These are phyloP conservation scores for Oxytropis ochrocephala DNA, from an alignment of 306 rosid genomes.

Conservation along the genomic window DNA sequence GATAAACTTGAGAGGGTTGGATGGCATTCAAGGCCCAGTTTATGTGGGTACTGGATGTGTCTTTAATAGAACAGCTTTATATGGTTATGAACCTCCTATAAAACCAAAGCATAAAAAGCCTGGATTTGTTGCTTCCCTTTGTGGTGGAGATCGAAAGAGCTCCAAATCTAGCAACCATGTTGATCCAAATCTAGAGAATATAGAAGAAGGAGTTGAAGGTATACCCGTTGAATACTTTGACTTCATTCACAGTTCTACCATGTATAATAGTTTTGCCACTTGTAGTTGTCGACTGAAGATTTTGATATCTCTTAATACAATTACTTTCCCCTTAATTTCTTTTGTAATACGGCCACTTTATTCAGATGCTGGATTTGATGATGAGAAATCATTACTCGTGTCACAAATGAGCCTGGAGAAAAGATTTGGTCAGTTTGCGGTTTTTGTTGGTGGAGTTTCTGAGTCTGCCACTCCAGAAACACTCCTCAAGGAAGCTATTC, in stretches of 20 bases:
- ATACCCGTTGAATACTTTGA: background rate
- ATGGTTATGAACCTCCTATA: conserved; percentile 92
- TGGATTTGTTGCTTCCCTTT: conserved; percentile 62
- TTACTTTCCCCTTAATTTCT: background rate
- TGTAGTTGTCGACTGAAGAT: background rate
- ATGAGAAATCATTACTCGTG: conserved; percentile 85
- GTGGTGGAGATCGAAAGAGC: conserved; percentile 62
- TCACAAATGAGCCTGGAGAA: conserved; percentile 97
- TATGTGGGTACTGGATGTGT: conserved; percentile 99
- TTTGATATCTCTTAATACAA: conserved; percentile 6
- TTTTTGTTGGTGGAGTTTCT: conserved; percentile 97
- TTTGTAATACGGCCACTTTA: background rate
- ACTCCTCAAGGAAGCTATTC: conserved; percentile 98
- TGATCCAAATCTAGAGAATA: conserved; percentile 87
- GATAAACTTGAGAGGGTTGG: conserved; percentile 97
- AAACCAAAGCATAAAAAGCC: conserved; percentile 76
- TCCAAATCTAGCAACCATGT: conserved; percentile 67
- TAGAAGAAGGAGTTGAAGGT: conserved; percentile 98
- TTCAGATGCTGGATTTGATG: conserved; percentile 92
- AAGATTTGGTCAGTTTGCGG: conserved; percentile 92
- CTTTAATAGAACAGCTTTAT: conserved; percentile 90
- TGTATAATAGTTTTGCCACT: background rate
- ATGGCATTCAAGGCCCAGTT: conserved; percentile 97
- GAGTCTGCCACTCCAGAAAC: conserved; percentile 95
- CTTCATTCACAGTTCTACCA: background rate